Evolutionary conservation across 2,329 filamentous ascomycete species (phyloP).

Genomic region (Metarhizium anisopliae): DNA sequence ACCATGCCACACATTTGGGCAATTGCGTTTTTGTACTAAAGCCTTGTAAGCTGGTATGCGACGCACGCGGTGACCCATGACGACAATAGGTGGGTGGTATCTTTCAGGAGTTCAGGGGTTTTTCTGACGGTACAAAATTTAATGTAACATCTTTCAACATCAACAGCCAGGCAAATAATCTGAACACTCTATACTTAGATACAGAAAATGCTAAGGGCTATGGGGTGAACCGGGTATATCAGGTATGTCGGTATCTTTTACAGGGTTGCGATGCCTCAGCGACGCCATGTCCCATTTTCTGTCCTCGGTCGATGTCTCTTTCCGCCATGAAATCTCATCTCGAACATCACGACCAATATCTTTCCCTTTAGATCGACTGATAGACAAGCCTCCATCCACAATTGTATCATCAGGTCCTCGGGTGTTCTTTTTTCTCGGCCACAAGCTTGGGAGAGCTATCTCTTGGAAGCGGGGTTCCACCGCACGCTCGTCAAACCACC

Average conservation of each 20-base stretch:
- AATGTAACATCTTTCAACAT: constrained; percentile 4
- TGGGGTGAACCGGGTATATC: constrained; percentile 40
- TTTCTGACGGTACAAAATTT: not conserved
- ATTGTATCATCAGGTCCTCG: constrained; percentile 57
- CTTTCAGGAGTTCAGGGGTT: not conserved
- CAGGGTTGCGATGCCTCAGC: constrained; percentile 30
- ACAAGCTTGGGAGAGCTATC: constrained; percentile 72
- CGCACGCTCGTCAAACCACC: constrained; percentile 80
- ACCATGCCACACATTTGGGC: too few relatives aligned
- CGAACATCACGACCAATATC: constrained; percentile 42
- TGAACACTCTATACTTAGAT: not conserved
- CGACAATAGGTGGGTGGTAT: not conserved
- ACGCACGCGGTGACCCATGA: not conserved
- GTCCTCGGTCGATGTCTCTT: constrained; percentile 37
- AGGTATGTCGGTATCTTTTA: constrained; percentile 28
- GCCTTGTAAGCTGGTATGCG: not conserved
- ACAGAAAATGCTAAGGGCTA: constrained; percentile 18
- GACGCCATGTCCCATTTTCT: constrained; percentile 27
- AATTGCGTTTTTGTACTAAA: too few relatives aligned
- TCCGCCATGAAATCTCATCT: constrained; percentile 34
- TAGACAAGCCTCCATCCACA: constrained; percentile 35
- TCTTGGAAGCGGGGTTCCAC: constrained; percentile 84
- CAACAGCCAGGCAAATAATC: not conserved
- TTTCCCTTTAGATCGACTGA: constrained; percentile 44
- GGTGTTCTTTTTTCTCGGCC: constrained; percentile 79